Evolutionary conservation across 2,329 filamentous ascomycete species (phyloP).

Genomic region (Chalaropsis thielavioides): DNA sequence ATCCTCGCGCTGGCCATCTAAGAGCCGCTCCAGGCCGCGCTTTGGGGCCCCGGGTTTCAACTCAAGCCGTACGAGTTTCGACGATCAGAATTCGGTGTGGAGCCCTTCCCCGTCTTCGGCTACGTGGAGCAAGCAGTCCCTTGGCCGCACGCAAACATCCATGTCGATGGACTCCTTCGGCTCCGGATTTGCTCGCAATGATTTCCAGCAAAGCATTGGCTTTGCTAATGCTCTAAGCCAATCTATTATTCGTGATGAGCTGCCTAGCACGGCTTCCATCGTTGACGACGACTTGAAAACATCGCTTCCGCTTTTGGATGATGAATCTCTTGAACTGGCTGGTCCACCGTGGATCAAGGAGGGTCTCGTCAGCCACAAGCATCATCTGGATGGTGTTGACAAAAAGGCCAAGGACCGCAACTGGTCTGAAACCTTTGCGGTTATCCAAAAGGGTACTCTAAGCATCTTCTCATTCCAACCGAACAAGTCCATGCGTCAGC

Average conservation of each 20-base stretch:
- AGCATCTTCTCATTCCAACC: conserved; percentile 84
- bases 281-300: conserved; percentile 46
- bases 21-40: conserved; percentile 68
- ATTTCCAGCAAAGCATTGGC: conserved; percentile 92
- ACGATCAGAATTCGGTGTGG: conserved; percentile 81
- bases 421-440: conserved; percentile 91
- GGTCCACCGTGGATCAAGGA: conserved; percentile 99
- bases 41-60: conserved; percentile 65
- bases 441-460: conserved; percentile 88
- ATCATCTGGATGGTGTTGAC: conserved; percentile 79
- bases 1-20: conserved; percentile 65
- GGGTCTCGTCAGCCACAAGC: conserved; percentile 88
- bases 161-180: conserved; percentile 86
- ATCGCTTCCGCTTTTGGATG: conserved; percentile 59
- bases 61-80: conserved; percentile 85
- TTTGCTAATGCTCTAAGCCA: conserved; percentile 95
- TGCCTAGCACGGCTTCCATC: conserved; percentile 38
- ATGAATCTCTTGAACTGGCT: conserved; percentile 78
- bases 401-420: conserved; percentile 88
- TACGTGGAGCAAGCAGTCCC: conserved; percentile 86
- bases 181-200: conserved; percentile 57
- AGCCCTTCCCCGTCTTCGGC: conserved; percentile 75
- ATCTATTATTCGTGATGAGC: conserved; percentile 77
- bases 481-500: conserved; percentile 61
- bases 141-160: conserved; percentile 79